Conservation (phyloP, 306 rosid species). For the Comarum palustre region DNA sequence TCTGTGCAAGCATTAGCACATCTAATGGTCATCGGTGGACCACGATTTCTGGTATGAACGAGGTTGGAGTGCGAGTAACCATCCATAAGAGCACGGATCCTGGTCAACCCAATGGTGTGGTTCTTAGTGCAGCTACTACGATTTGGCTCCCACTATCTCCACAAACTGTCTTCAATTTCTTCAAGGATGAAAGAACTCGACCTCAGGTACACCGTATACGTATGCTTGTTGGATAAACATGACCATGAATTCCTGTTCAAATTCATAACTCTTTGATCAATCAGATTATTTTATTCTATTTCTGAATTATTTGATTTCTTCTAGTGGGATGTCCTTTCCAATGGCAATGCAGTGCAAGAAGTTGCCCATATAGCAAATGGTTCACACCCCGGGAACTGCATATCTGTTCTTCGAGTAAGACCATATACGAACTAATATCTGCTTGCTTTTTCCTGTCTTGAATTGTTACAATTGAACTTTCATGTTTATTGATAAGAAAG, state of each 20-base stretch:
- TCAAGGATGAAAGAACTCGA: slow-evolving; percentile 86
- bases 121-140: slow-evolving; percentile 87
- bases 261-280: neutral
- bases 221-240: neutral
- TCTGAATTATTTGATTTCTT: neutral
- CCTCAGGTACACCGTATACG: slow-evolving; percentile 65
- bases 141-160: slow-evolving; percentile 88
- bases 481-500: neutral
- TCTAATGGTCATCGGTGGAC: slow-evolving; percentile 81
- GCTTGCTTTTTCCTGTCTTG: neutral
- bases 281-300: neutral
- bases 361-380: slow-evolving; percentile 96
- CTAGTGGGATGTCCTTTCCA: slow-evolving; percentile 96
- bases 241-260: neutral
- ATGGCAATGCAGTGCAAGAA: slow-evolving; percentile 78
- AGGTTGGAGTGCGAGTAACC: slow-evolving; percentile 74
- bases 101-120: slow-evolving; percentile 85
- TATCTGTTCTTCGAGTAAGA: slow-evolving; percentile 80
- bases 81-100: slow-evolving; percentile 75
- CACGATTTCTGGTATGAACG: slow-evolving; percentile 67
- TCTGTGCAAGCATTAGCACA: slow-evolving; percentile 75
- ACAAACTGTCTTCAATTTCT: slow-evolving; percentile 77
- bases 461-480: neutral
- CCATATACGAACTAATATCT: neutral
- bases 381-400: slow-evolving; percentile 85